Conservation (phyloP, 208 protist genomes). For the Trypanosomatidae sp. region DNA sequence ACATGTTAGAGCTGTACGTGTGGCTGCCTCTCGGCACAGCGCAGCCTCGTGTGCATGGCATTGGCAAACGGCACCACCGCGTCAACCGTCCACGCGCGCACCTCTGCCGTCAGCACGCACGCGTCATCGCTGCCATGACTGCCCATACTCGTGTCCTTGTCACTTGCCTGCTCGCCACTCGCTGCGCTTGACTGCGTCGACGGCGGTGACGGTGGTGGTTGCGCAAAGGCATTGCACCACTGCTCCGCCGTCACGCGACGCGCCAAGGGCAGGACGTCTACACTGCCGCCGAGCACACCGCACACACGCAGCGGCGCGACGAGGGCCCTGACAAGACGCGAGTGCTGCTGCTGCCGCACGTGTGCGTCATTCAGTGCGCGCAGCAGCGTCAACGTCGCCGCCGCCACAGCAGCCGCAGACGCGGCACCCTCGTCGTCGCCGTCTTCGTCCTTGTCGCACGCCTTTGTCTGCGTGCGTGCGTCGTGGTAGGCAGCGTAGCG, state of each 20-base stretch:
- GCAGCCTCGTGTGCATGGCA: constrained; percentile 15
- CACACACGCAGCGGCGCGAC: too few species aligned
- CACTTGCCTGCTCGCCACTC: too few species aligned
- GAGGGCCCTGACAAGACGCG: too few species aligned
- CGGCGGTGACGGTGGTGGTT: too few species aligned
- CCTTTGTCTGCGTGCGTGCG: constrained; percentile 6
- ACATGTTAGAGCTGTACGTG: too few species aligned
- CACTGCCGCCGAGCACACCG: too few species aligned
- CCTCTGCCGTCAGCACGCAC: too few species aligned
- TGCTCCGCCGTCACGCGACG: constrained; percentile 10
- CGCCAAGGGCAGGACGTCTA: constrained; percentile 20
- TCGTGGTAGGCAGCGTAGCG: constrained; percentile 8
- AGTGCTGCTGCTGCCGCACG: constrained; percentile 11
- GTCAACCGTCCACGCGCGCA: constrained; percentile 1
- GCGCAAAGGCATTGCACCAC: constrained; percentile 41
- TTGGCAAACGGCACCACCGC: constrained; percentile 13
- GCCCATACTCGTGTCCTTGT: too few species aligned
- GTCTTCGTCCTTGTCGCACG: background rate
- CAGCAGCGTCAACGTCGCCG: constrained; percentile 48
- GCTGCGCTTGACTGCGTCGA: too few species aligned
- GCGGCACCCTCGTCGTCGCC: constrained; percentile 9
- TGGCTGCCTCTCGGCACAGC: constrained; percentile 14
- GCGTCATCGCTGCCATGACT: too few species aligned
- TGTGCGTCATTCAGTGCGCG: constrained; percentile 33
- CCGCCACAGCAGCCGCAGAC: constrained; percentile 19